Evolutionary conservation across 176 grass and related monocot species (phyloP), one percentile per base, ranked within the genome.

Genomic region (Carex myosuroides): DNA sequence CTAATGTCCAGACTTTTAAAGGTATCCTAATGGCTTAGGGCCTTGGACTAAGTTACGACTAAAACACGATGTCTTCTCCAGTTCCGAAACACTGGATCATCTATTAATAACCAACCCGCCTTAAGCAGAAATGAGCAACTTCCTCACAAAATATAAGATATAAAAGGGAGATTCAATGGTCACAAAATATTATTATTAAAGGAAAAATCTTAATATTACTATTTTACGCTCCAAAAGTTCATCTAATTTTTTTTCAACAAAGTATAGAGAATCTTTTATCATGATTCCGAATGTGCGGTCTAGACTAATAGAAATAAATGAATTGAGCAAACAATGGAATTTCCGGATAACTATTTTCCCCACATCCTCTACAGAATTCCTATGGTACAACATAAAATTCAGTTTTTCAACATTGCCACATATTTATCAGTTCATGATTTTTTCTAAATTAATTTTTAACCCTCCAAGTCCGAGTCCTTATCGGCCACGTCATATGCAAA

Each of bases 11-110:
- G 55, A 60, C 55, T 59, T 54, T 37, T 61, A 60, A 61, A 60
- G 33, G 57, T 37, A 5, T 1, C 76, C 29, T 41, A 39, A 80
- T 59, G 12, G 26, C 5, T n/a, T 42, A 61, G 53, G 30, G 42
- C 46, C 58, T 80, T 61, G 78, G 56, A 80, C 10, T 80, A 60
- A n/a, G 54, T 41, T 17, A 80, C 30, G 54, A 80, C 56, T 37
- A 41, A 5, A 5, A 20, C 2, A 37, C 1, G 18, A 80, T 0
- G 13, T 5, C 14, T 41, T 60, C 55, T 80, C 12, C 46, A 53
- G 53, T 75, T 29, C 3, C 1, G 1, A 7, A 2, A 3, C 13
- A 69, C 65, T 69, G 65, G 65, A 69, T 6, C 9, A 65, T 65
- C 11, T 4, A 3, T 9, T 13, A 29, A 64, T 5, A 39, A 39